Percentiles rank a stretch among this genome's conserved stretches.
Evolutionary conservation across 257 asterid species (phyloP).

Genomic region (Rehmannia glutinosa): DNA sequence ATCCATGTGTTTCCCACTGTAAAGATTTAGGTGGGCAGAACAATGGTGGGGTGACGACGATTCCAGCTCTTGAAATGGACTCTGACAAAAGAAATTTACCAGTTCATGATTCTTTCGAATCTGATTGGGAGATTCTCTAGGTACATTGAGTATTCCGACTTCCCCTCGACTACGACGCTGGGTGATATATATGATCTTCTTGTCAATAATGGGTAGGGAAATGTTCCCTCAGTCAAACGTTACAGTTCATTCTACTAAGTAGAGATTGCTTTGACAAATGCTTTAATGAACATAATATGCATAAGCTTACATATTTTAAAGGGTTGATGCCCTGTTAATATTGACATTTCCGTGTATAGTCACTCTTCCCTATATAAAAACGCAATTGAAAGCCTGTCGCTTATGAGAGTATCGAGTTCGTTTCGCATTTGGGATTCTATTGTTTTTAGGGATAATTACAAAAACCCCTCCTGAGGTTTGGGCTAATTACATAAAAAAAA

Average conservation of each 20-base stretch:
- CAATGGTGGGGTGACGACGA: not conserved
- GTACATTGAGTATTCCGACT: not conserved
- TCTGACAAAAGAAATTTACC: not conserved
- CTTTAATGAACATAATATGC: not conserved
- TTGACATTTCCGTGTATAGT: no score
- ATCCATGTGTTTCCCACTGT: not conserved
- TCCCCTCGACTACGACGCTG: not conserved
- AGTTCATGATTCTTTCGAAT: constrained; percentile 21
- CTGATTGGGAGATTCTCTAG: constrained; percentile 47
- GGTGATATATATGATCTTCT: not conserved
- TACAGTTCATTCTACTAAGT: not conserved
- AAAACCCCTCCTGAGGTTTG: no score
- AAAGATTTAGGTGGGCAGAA: constrained; percentile 7
- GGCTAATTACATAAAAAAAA: no score
- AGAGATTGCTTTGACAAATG: not conserved
- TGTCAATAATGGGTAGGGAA: not conserved
- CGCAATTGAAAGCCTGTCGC: no score
- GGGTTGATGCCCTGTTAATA: not conserved
- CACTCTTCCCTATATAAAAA: no score
- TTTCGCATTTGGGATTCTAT: no score
- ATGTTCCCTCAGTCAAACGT: no score
- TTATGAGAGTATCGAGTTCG: no score
- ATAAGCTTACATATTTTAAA: not conserved
- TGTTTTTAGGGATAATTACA: no score
- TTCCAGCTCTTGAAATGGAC: not conserved